Evolutionary conservation across 768 basidiomycete species (phyloP).

Genomic region (Leccinum incarnatum): DNA sequence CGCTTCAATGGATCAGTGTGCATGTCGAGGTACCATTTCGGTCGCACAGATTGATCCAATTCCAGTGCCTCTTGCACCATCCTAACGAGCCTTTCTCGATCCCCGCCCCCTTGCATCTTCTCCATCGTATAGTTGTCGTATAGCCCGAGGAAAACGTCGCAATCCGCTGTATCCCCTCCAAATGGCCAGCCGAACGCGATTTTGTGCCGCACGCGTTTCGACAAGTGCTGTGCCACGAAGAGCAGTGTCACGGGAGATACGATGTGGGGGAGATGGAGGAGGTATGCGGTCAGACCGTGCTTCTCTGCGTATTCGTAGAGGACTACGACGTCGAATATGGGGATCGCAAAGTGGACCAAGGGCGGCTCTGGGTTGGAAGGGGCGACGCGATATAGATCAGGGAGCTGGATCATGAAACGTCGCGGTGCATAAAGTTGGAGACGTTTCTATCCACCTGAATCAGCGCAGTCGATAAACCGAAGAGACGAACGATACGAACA

Average conservation of each 20-base stretch:
- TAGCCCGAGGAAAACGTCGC: not conserved
- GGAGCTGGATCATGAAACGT: not conserved
- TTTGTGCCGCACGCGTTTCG: not conserved
- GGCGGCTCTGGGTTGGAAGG: not conserved
- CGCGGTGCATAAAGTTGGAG: not conserved
- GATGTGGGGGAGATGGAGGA: not conserved
- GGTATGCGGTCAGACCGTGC: not conserved
- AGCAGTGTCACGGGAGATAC: not conserved
- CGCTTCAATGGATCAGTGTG: not conserved
- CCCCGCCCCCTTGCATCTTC: not conserved
- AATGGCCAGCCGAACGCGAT: not conserved
- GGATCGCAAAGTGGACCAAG: constrained; percentile 1
- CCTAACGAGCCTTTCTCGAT: not conserved
- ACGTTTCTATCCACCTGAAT: not conserved
- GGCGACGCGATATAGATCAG: not conserved
- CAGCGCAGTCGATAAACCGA: not conserved
- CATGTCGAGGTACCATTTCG: not conserved
- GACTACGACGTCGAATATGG: not conserved
- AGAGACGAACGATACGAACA: not conserved
- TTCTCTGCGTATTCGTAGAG: not conserved
- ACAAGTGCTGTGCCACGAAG: not conserved
- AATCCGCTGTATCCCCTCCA: not conserved
- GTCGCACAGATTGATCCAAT: not conserved
- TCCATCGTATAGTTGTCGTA: not conserved
- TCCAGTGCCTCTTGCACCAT: not conserved